These are phyloP conservation scores for Cryptococcus sp. DNA, from an alignment of 1,284 basidiomycete genomes.

Conservation along the genomic window DNA sequence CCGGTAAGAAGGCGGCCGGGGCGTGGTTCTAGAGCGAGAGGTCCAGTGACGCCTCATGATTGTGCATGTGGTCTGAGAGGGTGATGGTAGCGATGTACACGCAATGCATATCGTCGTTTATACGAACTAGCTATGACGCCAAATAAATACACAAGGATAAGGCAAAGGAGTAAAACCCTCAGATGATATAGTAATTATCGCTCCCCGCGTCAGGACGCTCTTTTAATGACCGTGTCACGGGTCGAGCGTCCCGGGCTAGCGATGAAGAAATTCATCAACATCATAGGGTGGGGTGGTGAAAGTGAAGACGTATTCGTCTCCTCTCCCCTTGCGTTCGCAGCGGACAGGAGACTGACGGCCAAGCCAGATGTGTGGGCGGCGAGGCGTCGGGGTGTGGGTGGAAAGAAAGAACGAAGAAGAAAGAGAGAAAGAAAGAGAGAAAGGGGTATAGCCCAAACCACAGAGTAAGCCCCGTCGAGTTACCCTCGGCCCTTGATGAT, in stretches of 20 bases:
- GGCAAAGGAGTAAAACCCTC: slow-evolving; percentile 34
- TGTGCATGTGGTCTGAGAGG: too few species aligned
- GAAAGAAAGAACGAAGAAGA: neutral
- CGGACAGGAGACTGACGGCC: too few species aligned
- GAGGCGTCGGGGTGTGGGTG: neutral
- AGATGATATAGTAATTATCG: slow-evolving; percentile 41
- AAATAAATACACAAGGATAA: too few species aligned
- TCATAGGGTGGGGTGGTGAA: slow-evolving; percentile 44
- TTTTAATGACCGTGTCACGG: slow-evolving; percentile 43
- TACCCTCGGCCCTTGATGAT: slow-evolving; percentile 24
- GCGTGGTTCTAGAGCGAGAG: slow-evolving; percentile 17
- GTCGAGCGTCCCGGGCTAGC: slow-evolving; percentile 45
- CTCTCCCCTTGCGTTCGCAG: too few species aligned
- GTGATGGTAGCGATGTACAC: neutral
- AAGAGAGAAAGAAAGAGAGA: slow-evolving; percentile 12
- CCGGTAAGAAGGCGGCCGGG: slow-evolving; percentile 18
- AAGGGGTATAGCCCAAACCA: slow-evolving; percentile 36
- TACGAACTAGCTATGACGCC: neutral
- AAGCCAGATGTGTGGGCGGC: slow-evolving; percentile 11
- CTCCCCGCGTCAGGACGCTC: slow-evolving; percentile 37
- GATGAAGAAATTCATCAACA: slow-evolving; percentile 54
- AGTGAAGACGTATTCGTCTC: neutral
- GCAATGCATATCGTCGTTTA: neutral
- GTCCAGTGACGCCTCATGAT: too few species aligned
- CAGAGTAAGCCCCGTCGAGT: slow-evolving; percentile 54